Conservation (phyloP, 257 asterid genomes). For the Penstemon eatonii region DNA sequence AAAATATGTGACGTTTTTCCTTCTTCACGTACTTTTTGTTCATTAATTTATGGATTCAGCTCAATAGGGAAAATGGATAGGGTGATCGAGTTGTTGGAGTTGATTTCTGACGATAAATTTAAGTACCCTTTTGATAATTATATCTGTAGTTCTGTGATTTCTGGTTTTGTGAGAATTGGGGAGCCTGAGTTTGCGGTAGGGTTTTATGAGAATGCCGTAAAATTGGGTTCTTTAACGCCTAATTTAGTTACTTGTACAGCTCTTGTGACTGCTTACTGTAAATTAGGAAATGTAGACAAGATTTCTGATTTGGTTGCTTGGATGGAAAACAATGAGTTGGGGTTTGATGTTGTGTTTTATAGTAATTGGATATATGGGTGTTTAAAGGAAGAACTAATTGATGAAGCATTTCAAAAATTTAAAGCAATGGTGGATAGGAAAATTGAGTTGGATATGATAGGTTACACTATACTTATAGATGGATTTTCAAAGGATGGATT, state of each 20-base stretch:
- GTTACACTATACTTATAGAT: conserved; percentile 74
- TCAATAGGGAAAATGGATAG: conserved; percentile 56
- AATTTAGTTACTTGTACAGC: conserved; percentile 61
- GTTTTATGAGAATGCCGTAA: conserved; percentile 56
- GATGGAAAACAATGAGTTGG: conserved; percentile 50
- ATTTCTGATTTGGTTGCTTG: conserved; percentile 54
- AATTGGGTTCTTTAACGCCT: conserved; percentile 50
- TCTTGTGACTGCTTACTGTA: conserved; percentile 60
- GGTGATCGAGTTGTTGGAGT: conserved; percentile 44
- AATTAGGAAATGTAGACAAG: conserved; percentile 50
- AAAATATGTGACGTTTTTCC: conserved; percentile 39
- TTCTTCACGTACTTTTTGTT: conserved; percentile 63
- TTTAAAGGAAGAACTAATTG: conserved; percentile 51
- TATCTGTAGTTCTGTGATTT: conserved; percentile 75
- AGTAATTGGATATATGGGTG: conserved; percentile 68
- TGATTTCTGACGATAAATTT: conserved; percentile 38
- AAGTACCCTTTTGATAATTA: conserved; percentile 63
- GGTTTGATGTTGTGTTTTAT: conserved; percentile 66
- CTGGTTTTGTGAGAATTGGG: conserved; percentile 68
- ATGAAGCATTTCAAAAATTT: conserved; percentile 53
- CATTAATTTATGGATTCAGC: conserved; percentile 53
- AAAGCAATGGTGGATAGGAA: conserved; percentile 47
- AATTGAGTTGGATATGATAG: conserved; percentile 52
- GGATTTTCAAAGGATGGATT: conserved; percentile 75
- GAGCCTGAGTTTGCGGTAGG: conserved; percentile 64